Conservation (phyloP, 2,329 filamentous ascomycete genomes). For the Xylariales sp. region DNA sequence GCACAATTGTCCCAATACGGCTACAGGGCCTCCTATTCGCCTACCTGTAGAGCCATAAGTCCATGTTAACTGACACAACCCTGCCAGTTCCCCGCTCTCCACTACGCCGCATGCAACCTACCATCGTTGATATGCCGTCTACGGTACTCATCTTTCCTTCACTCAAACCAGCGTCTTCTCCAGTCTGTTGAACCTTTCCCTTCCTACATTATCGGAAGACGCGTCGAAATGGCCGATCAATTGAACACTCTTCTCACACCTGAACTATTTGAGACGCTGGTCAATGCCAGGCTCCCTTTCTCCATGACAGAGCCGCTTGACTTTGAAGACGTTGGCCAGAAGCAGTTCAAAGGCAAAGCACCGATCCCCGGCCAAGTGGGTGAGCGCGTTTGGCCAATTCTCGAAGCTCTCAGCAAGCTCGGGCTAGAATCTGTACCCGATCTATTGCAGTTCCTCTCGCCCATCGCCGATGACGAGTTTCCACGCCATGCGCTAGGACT, state of each 20-base stretch:
- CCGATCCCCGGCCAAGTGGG: neutral
- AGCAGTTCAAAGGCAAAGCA: neutral
- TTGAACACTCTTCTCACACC: conserved; percentile 2
- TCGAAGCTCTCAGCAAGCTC: neutral
- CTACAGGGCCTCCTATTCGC: neutral
- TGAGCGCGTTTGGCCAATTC: neutral
- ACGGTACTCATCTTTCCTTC: conserved; percentile 1
- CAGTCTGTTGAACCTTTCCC: neutral
- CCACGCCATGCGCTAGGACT: neutral
- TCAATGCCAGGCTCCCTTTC: neutral
- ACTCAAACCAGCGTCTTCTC: neutral
- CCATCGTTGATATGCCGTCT: neutral
- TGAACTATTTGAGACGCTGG: neutral
- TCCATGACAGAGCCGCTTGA: neutral
- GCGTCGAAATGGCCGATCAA: conserved; percentile 1
- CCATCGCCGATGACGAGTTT: neutral
- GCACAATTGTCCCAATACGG: neutral
- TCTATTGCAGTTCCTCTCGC: neutral
- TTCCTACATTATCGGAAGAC: neutral
- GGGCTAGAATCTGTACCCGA: neutral
- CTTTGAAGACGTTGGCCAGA: neutral
- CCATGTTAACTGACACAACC: conserved; percentile 2
- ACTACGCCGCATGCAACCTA: neutral
- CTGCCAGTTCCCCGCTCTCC: conserved; percentile 5
- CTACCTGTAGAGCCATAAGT: conserved; percentile 1